phyloP scores from a whole-genome alignment of 2,329 filamentous ascomycete species.

The Sporothrix pseudoabietina region DNA sequence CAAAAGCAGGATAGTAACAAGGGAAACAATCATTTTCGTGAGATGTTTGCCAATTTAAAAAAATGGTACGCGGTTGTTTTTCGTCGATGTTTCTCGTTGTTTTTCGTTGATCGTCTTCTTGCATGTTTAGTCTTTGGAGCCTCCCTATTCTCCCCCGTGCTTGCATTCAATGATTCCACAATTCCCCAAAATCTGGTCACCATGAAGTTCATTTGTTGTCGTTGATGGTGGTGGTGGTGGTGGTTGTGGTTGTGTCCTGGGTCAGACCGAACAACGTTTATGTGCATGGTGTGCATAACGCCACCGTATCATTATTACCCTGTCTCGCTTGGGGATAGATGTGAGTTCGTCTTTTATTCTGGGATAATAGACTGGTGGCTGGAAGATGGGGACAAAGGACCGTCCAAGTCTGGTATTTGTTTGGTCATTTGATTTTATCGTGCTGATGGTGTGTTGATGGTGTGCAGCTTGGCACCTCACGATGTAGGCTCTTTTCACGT shows the following conservation, averaged over 20 bases:
- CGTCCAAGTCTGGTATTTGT: not conserved
- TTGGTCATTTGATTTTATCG: not conserved
- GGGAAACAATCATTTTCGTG: too few relatives aligned
- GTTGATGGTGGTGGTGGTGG: not conserved
- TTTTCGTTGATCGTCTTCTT: not conserved
- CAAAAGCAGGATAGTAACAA: not conserved
- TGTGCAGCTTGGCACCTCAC: not conserved
- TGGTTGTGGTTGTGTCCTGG: not conserved
- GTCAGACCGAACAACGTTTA: not conserved
- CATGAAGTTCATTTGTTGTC: not conserved
- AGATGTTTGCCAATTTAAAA: not conserved
- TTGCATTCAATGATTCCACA: not conserved
- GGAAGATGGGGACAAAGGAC: not conserved
- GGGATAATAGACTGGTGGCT: not conserved
- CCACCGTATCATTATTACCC: too few relatives aligned
- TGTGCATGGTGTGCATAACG: not conserved
- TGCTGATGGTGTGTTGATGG: not conserved
- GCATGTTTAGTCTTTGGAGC: not conserved
- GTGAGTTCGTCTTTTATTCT: not conserved
- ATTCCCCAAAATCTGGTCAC: not conserved
- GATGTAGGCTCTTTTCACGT: not conserved
- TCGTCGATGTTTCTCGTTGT: not conserved
- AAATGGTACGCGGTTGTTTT: not conserved
- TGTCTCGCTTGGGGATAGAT: not conserved
- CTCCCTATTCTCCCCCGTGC: not conserved